Evolutionary conservation across 306 rosid genomes (phyloP), one percentile per base, ranked within the genome.

Genomic region (Dryas drummondii): DNA sequence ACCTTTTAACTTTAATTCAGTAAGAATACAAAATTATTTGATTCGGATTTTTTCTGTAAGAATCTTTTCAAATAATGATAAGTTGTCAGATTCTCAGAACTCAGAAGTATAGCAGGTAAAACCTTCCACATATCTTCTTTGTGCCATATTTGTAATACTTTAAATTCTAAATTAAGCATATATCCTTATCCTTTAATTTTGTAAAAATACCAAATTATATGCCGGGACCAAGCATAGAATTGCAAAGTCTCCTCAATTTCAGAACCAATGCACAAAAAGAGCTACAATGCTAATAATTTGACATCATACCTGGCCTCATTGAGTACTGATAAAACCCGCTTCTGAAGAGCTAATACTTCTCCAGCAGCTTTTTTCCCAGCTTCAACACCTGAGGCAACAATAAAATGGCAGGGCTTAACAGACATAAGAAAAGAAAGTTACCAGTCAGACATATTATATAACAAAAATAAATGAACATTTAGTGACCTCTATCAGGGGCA

Each of bases 301-400:
- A 67, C 53, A 80, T 72, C 63, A 44, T 82, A 90, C 98, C 94
- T 90, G 72, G 98, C 96, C 73, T 90, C 96, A 78, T 93, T 93
- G 73, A 93, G 89, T 63, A 93, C 94, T 48, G 86, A 81, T 85
- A 93, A 83, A 67, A 93, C 98, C 44, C 98, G 92, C 83, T 93
- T 93, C 76, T 93, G 98, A 83, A 93, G 98, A 71, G 98, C 94
- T 67, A 93, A 84, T 53, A 93, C 96, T 87, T 93, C 98, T 53
- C 93, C 94, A 0, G 98, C 96, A 44, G 98, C 98, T 70, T 84
- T 93, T 78, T 93, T 93, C 53, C 98, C 98, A 72, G 98, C 98
- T 81, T 93, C 98, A 81, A 93, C 98, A 54, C 94, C 98, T 93
- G 88, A 74, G 65, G 32, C 56, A 72, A 68, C n/a, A 64, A 71